Evolutionary conservation across 495 filamentous ascomycete genomes (phyloP), one percentile per base, ranked within the genome.

Genomic region (Cairneyella variabilis): DNA sequence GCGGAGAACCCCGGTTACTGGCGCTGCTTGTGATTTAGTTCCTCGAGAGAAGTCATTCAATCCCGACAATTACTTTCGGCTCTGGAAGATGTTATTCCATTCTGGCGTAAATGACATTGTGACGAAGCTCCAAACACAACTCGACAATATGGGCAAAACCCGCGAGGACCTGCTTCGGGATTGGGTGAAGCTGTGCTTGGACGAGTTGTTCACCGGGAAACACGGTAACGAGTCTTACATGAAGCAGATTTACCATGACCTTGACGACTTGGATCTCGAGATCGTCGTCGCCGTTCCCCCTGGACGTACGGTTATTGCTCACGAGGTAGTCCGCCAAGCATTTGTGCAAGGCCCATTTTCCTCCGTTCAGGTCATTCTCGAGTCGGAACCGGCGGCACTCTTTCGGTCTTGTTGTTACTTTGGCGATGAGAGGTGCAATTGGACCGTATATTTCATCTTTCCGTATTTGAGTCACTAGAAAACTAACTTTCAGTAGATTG

Each of bases 331-430:
- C 18, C 51, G 32, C 32, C 17, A 47, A 16, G 51, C 41, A 4
- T 54, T 54, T 16, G 34, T 54, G 5, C 51, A 47, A 16, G 42
- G 30, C 2, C 51, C 40, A 11, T 25, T 54, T 18, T 21, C 21
- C 14, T 37, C 26, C 3, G 17, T 17, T 9, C 25, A 44, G 27
- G 51, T 54, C 12, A 43, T 39, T 16, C 28, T 54, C n/a, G 51
- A 32, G 4, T 54, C 51, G 23, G 51, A 54, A 22, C 51, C 51
- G 8, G 51, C 25, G 16, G 51, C 51, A 18, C 42, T 54, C 28
- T 54, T 54, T 22, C 51, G 51, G 3, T 46, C 41, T n/a, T 54
- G 51, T 40, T 17, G 46, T 5, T 32, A 47, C 1, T 12, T 18
- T 16, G 41, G 21, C 1, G 34, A 14, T 2, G 14, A 18, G n/a